Conservation (phyloP, 148 eudicot species). For the Rhododendron williamsianum region DNA sequence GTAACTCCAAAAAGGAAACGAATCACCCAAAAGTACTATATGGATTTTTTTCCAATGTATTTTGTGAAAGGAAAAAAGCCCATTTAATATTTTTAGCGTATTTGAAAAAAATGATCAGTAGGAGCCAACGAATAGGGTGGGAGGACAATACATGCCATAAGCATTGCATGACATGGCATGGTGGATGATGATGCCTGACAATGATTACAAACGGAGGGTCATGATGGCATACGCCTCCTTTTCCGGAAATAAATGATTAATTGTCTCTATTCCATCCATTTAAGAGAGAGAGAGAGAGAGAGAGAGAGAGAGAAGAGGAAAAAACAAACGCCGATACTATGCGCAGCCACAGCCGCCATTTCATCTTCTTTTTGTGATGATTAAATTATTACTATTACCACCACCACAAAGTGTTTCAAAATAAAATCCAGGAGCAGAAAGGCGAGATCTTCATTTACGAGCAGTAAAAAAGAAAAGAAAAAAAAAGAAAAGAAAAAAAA, state of each 20-base stretch:
- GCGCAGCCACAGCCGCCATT: constrained; percentile 22
- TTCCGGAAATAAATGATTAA: constrained; percentile 5
- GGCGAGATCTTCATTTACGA: no score
- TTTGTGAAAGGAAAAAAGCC: no score
- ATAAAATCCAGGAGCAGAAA: neutral
- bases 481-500: neutral
- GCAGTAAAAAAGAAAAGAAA: neutral
- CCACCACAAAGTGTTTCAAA: neutral
- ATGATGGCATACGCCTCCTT: constrained; percentile 8
- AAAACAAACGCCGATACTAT: neutral
- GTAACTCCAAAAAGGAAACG: no score
- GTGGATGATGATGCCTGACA: neutral
- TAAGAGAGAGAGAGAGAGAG: neutral
- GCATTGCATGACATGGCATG: neutral
- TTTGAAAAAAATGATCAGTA: no score
- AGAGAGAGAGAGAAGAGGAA: neutral
- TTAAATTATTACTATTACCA: neutral
- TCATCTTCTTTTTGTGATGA: neutral
- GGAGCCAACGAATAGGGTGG: no score
- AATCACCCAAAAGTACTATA: no score
- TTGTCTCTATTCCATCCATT: neutral
- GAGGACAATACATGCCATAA: neutral
- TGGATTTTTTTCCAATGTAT: no score
- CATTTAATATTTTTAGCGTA: no score
- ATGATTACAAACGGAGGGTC: constrained; percentile 1